phyloP scores from a whole-genome alignment of 257 asterid species.

The Lycium barbarum region DNA sequence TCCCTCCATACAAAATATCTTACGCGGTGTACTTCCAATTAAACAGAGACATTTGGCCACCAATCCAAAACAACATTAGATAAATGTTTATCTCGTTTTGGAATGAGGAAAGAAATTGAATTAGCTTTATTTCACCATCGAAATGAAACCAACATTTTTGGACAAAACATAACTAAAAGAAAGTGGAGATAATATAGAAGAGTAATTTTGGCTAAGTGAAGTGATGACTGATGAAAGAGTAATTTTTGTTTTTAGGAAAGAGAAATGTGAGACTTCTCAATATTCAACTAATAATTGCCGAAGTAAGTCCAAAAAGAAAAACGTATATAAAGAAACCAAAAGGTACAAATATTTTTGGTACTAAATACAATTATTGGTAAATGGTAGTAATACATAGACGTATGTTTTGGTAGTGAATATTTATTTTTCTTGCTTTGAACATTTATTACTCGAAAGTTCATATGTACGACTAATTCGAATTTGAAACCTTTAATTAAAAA shows the following conservation, averaged over 20 bases:
- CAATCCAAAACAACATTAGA: not conserved
- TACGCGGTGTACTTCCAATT: not conserved
- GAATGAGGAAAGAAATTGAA: not conserved
- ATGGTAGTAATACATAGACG: not conserved
- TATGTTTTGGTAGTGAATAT: too few relatives aligned
- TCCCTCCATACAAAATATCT: not conserved
- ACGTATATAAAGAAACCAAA: too few relatives aligned
- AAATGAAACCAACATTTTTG: too few relatives aligned
- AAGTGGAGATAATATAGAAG: not conserved
- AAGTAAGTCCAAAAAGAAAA: too few relatives aligned
- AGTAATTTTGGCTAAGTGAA: not conserved
- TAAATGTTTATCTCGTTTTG: constrained; percentile 18
- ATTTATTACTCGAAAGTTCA: too few relatives aligned
- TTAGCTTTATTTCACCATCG: not conserved
- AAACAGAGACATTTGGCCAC: not conserved
- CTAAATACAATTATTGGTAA: not conserved
- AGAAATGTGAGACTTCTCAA: too few relatives aligned
- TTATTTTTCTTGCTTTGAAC: too few relatives aligned
- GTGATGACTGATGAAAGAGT: not conserved
- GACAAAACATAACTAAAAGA: not conserved
- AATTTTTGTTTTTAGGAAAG: too few relatives aligned
- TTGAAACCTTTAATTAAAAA: too few relatives aligned
- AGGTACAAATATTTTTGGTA: not conserved
- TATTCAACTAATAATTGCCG: too few relatives aligned
- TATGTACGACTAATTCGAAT: too few relatives aligned